A percentile compares a stretch with the other conserved stretches of the same genome.
Conservation (phyloP, 2,329 filamentous ascomycete genomes). For the Fusarium transvaalense region DNA sequence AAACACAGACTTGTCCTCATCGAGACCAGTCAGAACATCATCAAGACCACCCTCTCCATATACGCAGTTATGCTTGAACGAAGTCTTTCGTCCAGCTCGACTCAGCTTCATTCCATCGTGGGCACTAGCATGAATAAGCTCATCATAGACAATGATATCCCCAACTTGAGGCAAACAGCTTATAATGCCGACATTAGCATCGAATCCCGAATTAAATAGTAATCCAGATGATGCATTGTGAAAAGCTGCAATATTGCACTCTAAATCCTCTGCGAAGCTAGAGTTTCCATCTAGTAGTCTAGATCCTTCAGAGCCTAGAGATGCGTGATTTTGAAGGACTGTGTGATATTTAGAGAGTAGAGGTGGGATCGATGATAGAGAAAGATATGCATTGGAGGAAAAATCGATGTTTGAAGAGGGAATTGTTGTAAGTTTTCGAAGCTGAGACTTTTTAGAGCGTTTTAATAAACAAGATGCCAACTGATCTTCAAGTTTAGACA, state of each 20-base stretch:
- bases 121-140: constrained; percentile 80
- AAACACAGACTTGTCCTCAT: constrained; percentile 67
- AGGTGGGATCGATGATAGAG: constrained; percentile 68
- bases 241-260: constrained; percentile 61
- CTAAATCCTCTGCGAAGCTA: constrained; percentile 58
- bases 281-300: constrained; percentile 67
- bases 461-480: constrained; percentile 48
- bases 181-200: constrained; percentile 75
- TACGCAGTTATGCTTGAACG: constrained; percentile 71
- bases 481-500: constrained; percentile 47
- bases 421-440: constrained; percentile 66
- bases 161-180: constrained; percentile 69
- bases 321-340: constrained; percentile 47
- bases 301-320: constrained; percentile 65
- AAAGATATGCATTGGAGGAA: constrained; percentile 84
- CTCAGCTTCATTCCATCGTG: constrained; percentile 81
- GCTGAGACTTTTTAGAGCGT: constrained; percentile 52
- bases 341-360: constrained; percentile 74
- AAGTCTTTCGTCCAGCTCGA: constrained; percentile 61
- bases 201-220: constrained; percentile 71
- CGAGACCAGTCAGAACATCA: constrained; percentile 52
- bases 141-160: constrained; percentile 78
- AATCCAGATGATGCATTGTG: constrained; percentile 61
- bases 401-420: constrained; percentile 80
- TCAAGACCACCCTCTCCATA: constrained; percentile 42